Conservation (phyloP, 257 asterid genomes). For the Catharanthus roseus region DNA sequence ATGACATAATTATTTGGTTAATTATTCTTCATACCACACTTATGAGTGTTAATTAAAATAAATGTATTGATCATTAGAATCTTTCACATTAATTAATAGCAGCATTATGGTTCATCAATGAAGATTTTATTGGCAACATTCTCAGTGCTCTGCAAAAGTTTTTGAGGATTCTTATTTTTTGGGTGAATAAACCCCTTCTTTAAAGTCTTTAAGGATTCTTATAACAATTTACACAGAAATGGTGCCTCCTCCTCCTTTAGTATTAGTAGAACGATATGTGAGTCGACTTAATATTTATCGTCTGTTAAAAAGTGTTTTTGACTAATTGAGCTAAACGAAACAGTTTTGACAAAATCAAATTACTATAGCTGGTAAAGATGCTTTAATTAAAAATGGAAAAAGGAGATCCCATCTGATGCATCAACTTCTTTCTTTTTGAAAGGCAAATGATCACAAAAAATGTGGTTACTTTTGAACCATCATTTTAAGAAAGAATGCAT, state of each 20-base stretch:
- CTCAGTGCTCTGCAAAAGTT: neutral
- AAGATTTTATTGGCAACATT: neutral
- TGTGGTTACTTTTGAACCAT: constrained; percentile 10
- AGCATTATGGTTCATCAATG: neutral
- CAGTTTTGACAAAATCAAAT: neutral
- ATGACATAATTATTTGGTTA: too few species aligned
- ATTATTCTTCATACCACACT: too few species aligned
- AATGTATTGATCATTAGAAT: neutral
- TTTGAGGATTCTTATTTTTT: too few species aligned
- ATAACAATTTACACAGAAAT: neutral
- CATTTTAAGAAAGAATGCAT: neutral
- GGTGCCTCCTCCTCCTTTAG: too few species aligned
- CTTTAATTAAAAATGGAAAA: neutral
- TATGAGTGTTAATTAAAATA: too few species aligned
- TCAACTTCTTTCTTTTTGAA: neutral
- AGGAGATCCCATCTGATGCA: neutral
- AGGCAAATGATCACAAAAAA: constrained; percentile 6
- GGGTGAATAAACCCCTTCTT: too few species aligned
- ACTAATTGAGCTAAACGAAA: too few species aligned
- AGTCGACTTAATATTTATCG: too few species aligned
- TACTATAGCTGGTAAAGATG: neutral
- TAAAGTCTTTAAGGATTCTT: neutral
- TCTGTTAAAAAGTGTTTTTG: too few species aligned
- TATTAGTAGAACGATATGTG: too few species aligned
- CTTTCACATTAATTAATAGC: neutral